Evolutionary conservation across 805 yeast species (phyloP).

Genomic region (Wickerhamiella azymoides): DNA sequence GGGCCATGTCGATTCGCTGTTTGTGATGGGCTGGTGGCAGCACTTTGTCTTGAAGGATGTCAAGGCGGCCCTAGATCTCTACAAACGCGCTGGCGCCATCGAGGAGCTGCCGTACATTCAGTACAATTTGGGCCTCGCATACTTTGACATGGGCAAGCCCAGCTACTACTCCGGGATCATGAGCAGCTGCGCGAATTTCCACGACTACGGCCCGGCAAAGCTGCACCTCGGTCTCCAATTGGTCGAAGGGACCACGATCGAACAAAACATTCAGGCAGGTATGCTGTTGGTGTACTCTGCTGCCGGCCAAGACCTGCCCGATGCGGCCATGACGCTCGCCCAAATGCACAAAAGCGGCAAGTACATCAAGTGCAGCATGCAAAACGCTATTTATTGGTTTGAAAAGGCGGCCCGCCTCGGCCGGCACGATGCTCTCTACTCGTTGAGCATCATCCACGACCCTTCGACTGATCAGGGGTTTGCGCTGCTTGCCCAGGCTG

Average conservation of each 20-base stretch:
- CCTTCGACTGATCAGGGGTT: background rate
- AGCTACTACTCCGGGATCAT: background rate
- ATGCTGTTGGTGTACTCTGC: background rate
- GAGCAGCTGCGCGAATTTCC: slow-evolving; percentile 2
- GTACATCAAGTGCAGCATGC: background rate
- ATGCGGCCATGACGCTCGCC: slow-evolving; percentile 2
- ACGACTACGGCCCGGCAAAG: slow-evolving; percentile 5
- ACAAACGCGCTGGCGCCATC: background rate
- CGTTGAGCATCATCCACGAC: background rate
- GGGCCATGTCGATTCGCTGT: slow-evolving; percentile 3
- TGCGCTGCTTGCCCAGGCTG: background rate
- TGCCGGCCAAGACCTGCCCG: background rate
- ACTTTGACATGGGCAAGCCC: slow-evolving; percentile 2
- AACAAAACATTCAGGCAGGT: background rate
- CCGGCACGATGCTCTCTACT: background rate
- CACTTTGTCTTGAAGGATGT: background rate
- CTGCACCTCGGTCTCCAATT: slow-evolving; percentile 1
- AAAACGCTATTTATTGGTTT: background rate
- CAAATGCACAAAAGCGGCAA: background rate
- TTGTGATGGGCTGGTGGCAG: slow-evolving; percentile 7
- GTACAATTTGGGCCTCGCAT: background rate
- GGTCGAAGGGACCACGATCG: background rate
- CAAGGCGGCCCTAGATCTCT: background rate
- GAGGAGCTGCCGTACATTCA: background rate
- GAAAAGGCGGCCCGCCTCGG: background rate